Evolutionary conservation across 2,329 filamentous ascomycete genomes (phyloP), one percentile per base, ranked within the genome.

Genomic region (Cadophora gregata): DNA sequence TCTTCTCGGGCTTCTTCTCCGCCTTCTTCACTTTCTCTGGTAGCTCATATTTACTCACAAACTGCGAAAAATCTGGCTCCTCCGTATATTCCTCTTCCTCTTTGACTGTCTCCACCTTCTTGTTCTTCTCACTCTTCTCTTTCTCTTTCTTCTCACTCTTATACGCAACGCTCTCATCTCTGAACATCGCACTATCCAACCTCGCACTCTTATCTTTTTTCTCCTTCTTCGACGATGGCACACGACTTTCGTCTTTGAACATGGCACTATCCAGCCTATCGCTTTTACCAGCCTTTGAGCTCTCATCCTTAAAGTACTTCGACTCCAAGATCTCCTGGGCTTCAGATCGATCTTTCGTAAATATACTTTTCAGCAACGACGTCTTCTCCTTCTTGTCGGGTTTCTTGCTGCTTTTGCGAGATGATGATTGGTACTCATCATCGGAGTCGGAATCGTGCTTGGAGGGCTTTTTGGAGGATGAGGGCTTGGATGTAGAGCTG

Each of bases 131-230:
- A 12, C 25, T 51, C 48, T 51, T 51, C n/a, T n/a, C 25, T 4
- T 27, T 50, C 24, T 50, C 27, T 24, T 51, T 27, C 25, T 51
- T 51, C 48, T 51, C 48, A 12, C 25, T 51, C 48, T 51, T 51
- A 51, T 29, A 51, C 25, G 19, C 19, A 25, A 29, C 48, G n/a
- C 48, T 51, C 14, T 29, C 25, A 14, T 14, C 24, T 14, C 29
- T 25, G 3, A 9, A 29, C 48, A 29, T 51, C 47, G 4, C 45
- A 12, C 45, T 48, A 19, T 48, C 24, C n/a, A 21, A 48, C 45
- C 21, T 48, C 45, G 21, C 45, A 48, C 45, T 48, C n/a, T 24
- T 48, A 4, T 47, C 19, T 21, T 47, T n/a, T 29, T 51, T 29
- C 8, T 51, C 48, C 8, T 6, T 51, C 48, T 31, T 51, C 25